A percentile compares a stretch with the other conserved stretches of the same genome.
Conservation (phyloP, 225 moss, liverwort and hornwort species). For the Straminergon stramineum region DNA sequence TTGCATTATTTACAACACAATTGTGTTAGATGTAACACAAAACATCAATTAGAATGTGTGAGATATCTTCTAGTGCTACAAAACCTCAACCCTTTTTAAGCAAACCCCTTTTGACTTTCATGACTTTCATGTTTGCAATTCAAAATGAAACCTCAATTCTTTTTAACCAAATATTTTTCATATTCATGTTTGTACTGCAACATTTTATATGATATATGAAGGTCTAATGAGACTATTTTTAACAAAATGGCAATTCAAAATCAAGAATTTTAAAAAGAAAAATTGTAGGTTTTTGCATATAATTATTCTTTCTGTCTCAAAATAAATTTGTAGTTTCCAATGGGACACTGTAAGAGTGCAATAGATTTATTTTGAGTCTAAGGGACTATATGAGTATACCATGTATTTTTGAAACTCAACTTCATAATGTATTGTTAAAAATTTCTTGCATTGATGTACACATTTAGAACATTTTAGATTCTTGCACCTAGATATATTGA, state of each 20-base stretch:
- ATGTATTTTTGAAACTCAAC: not conserved
- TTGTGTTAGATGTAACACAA: no score
- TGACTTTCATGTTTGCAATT: no score
- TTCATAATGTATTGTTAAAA: fast-evolving
- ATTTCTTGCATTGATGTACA: not conserved
- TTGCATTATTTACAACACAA: no score
- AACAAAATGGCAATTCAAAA: not conserved
- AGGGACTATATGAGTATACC: not conserved
- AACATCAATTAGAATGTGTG: no score
- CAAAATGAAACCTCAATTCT: not conserved
- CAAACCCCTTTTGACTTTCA: no score
- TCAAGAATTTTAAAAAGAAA: not conserved
- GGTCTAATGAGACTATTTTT: not conserved
- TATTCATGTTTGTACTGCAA: not conserved
- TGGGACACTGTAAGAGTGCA: no score
- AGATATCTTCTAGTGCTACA: no score
- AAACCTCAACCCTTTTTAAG: no score
- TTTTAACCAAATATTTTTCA: not conserved
- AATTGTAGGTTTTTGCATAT: no score
- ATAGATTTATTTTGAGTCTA: no score
- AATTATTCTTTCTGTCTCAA: no score
- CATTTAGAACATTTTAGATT: not conserved
- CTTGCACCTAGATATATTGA: not conserved
- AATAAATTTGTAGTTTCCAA: no score
- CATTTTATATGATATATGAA: not conserved